These are phyloP conservation scores for Suaeda aralocaspica DNA, from an alignment of 148 eudicot species.

Conservation along the genomic window DNA sequence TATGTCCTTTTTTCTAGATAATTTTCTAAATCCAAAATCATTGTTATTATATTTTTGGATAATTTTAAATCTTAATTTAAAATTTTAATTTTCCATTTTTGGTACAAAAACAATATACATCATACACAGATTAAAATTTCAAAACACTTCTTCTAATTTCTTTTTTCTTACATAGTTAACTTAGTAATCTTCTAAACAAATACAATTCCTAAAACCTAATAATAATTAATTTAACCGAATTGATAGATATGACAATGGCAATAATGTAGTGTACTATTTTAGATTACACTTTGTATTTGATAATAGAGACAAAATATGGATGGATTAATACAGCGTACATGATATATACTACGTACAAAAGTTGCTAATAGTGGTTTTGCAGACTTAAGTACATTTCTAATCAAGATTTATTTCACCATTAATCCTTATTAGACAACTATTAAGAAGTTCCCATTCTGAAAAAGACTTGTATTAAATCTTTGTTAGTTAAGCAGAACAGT, in stretches of 20 bases:
- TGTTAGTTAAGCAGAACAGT: constrained; percentile 15
- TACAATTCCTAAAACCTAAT: constrained; percentile 7
- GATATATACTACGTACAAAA: background rate
- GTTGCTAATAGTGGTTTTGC: constrained; percentile 22
- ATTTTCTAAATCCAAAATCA: constrained; percentile 18
- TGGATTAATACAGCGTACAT: constrained; percentile 19
- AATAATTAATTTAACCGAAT: constrained; percentile 23
- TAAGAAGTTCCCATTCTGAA: constrained; percentile 17
- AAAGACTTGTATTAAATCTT: constrained; percentile 15
- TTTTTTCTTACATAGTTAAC: constrained; percentile 14
- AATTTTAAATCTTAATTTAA: background rate
- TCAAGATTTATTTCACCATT: constrained; percentile 7
- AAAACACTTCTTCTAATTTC: constrained; percentile 26
- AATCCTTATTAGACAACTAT: constrained; percentile 21
- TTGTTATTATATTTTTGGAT: background rate
- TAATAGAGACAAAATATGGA: constrained; percentile 32
- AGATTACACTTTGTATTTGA: constrained; percentile 30
- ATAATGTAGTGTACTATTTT: constrained; percentile 40
- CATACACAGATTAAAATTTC: background rate
- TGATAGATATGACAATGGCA: constrained; percentile 43
- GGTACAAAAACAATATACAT: constrained; percentile 16
- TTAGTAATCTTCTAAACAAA: constrained; percentile 16
- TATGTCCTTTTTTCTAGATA: constrained; percentile 18
- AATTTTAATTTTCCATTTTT: constrained; percentile 3
- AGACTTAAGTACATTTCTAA: background rate